These are phyloP conservation scores for Anthracocystis panici-leucophaei DNA, from an alignment of 1,284 basidiomycete genomes.

Conservation along the genomic window DNA sequence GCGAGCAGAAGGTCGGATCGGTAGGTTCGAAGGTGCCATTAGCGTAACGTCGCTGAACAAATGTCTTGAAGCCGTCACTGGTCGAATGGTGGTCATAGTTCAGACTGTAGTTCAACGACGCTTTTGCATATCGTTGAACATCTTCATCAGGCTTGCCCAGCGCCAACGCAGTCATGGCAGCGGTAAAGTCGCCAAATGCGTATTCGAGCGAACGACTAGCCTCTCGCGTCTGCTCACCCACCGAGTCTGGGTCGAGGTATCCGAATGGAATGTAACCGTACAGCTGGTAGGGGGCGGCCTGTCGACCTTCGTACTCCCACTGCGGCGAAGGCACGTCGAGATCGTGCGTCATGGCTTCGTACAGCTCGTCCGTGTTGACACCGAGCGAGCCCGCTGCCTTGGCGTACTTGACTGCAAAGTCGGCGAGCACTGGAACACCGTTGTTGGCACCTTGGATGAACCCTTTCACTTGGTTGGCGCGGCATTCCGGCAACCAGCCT, in stretches of 20 bases:
- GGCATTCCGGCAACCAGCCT: constrained; percentile 61
- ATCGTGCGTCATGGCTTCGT: constrained; percentile 56
- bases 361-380: constrained; percentile 56
- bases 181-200: constrained; percentile 72
- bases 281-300: constrained; percentile 46
- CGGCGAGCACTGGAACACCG: constrained; percentile 56
- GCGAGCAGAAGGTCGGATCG: constrained; percentile 59
- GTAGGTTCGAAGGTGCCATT: constrained; percentile 51
- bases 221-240: constrained; percentile 61
- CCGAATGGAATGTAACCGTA: constrained; percentile 60
- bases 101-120: constrained; percentile 58
- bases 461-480: constrained; percentile 60
- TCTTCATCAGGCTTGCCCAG: constrained; percentile 37
- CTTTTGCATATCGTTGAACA: constrained; percentile 25
- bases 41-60: constrained; percentile 54
- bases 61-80: constrained; percentile 51
- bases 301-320: constrained; percentile 59
- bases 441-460: constrained; percentile 54
- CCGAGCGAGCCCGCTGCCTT: constrained; percentile 36
- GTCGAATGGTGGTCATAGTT: constrained; percentile 47
- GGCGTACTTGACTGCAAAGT: constrained; percentile 61
- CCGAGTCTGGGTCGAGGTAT: constrained; percentile 51
- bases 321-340: constrained; percentile 70
- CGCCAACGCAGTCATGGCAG: constrained; percentile 49
- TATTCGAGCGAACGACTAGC: constrained; percentile 67